Base-by-base conservation (phyloP, 441 rosid genomes). In the Bocquillonia castaneifolia region DNA sequence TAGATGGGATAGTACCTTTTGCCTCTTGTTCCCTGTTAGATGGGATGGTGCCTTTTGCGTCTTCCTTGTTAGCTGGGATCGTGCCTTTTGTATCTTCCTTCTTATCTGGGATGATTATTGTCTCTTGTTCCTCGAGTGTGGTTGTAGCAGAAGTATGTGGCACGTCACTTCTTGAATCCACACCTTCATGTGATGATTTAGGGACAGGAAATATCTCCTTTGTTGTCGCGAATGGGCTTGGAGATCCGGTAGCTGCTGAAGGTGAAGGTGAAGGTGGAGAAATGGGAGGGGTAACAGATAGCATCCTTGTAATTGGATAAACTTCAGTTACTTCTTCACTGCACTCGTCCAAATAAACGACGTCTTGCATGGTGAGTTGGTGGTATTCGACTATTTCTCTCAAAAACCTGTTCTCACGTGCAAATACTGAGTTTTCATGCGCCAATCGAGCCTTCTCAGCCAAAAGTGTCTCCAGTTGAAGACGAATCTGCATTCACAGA, bases 321-420 rank as follows among this genome's bases (percentile, higher is more conserved):
- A 89, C 88, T 78, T 90, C 94, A 10, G 89, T 78, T 10, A 85
- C 91, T 75, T 91, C 95, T 79, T 91, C 93, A 61, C 66, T 84
- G 55, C 91, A 84, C 66, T 93, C 91, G 22, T 91, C 88, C 47
- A 91, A 76, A 76, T 88, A 91, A 45, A 91, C 95, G 37, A 91
- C 82, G 68, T 89, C 96, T 81, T 91, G 97, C 96, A 86, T 91
- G 5, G 91, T 91, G 34, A 91, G 91, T 51, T 91, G 97, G 70
- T 93, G 95, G 80, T 91, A 93, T 72, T 93, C 97, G 3, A 93
- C 89, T 44, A 93, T 91, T 84, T 93, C 97, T 73, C 97, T 82
- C 67, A 91, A 74, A 72, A 86, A 89, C 31, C 96, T 80, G 70
- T 93, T 91, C 81, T 89, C 99, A 14, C 96, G 81, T 1, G 96